Base-by-base conservation (phyloP, 257 asterid genomes). In the Henckelia pumila region DNA sequence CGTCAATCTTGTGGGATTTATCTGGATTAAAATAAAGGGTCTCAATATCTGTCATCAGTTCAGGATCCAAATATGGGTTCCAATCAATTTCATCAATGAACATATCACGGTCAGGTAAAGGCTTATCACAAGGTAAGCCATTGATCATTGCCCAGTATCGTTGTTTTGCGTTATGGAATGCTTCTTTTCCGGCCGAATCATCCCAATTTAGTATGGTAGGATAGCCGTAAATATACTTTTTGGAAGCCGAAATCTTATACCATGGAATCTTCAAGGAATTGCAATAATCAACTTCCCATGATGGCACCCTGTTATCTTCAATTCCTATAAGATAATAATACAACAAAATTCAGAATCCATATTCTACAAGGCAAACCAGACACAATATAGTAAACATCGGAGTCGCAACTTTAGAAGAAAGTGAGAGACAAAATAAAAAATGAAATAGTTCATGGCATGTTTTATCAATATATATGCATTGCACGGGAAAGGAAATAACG, bases 271-370 rank as follows among this genome's bases (percentile, higher is more conserved):
- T 77, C 3, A 61, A 83, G 20, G 92, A 80, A 40, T 78, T 73
- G 82, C 96, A 90, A 72, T 88, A 94, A 25, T 87, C 90, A 60
- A 86, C 73, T 84, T 90, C 96, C 99, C 99, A 94, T 40, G 84
- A 79, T 13, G 92, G 86, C 67, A 77, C 83, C 29, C 81, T 60
- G 40, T 47, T 76, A 53, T 72, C 71, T 62, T 62, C 79, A 70
- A 56, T 37, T 44, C 84, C 92, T 85, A 25, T 64, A 30, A 58
- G 71, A 71, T 2, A 21, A n/a, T 67, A 52, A 57, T 5, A 16
- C 6, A 49, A 75, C 0, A 16, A 67, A 52, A 55, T 61, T 68
- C 69, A 26, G 71, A 64, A 65, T 58, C 62, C 26, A 23, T 11
- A 22, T 56, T 13, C 22, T 11, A 58, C 26, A 61, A 61, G 33